Conservation (phyloP, 2,329 filamentous ascomycete genomes). For the Ophiostoma australiae region DNA sequence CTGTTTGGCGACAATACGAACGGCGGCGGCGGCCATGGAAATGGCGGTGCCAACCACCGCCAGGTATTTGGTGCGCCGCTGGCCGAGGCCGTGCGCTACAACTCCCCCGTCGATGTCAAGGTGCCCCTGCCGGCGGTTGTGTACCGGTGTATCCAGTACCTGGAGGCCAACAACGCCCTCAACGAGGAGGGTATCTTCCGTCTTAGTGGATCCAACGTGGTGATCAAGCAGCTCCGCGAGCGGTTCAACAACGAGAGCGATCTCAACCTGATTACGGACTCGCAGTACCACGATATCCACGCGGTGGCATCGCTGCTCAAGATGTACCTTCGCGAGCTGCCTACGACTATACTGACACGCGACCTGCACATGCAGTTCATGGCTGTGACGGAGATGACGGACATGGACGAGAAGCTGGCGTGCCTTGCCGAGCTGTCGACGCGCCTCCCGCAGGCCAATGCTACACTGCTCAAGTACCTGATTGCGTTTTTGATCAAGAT, state of each 20-base stretch:
- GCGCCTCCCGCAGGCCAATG: slow-evolving; percentile 73
- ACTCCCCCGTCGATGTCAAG: slow-evolving; percentile 65
- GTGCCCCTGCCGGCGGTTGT: slow-evolving; percentile 85
- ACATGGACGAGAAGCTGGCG: slow-evolving; percentile 69
- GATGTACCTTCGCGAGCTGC: slow-evolving; percentile 86
- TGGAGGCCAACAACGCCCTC: slow-evolving; percentile 74
- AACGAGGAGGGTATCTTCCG: slow-evolving; percentile 94
- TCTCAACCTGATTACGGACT: slow-evolving; percentile 76
- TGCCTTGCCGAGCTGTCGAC: slow-evolving; percentile 74
- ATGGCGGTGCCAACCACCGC: slow-evolving; percentile 47
- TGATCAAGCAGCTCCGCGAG: slow-evolving; percentile 86
- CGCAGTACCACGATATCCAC: slow-evolving; percentile 89
- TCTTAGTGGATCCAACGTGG: slow-evolving; percentile 90
- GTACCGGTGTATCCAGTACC: slow-evolving; percentile 90
- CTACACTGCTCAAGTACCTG: slow-evolving; percentile 74
- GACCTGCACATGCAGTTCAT: slow-evolving; percentile 89
- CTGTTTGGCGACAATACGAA: slow-evolving; percentile 42
- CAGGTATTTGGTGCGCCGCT: slow-evolving; percentile 82
- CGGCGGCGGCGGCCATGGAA: slow-evolving; percentile 38
- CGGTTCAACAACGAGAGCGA: slow-evolving; percentile 92
- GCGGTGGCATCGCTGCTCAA: slow-evolving; percentile 92
- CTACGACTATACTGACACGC: slow-evolving; percentile 82
- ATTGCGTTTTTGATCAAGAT: slow-evolving; percentile 87
- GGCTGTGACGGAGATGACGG: slow-evolving; percentile 71
- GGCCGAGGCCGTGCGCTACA: slow-evolving; percentile 78